A percentile compares a stretch with the other conserved stretches of the same genome.
Conservation (phyloP, 2,329 filamentous ascomycete genomes). For the Penicillium sp. region DNA sequence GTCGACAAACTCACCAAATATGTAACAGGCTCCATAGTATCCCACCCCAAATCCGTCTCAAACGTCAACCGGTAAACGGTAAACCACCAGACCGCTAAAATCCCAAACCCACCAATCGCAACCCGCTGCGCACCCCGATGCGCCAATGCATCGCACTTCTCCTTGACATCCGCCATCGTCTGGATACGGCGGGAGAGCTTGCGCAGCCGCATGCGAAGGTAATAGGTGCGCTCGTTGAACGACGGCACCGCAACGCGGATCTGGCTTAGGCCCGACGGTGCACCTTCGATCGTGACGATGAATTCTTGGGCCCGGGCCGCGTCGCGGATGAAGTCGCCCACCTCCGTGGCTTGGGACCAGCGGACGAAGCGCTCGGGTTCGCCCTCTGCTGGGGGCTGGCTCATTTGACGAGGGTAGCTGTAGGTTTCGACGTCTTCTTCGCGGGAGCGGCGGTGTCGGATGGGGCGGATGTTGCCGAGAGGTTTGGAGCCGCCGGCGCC, state of each 20-base stretch:
- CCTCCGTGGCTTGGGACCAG: conserved; percentile 84
- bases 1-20: conserved; percentile 83
- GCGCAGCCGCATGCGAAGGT: conserved; percentile 71
- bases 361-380: conserved; percentile 63
- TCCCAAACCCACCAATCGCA: conserved; percentile 72
- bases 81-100: conserved; percentile 74
- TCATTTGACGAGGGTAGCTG: conserved; percentile 58
- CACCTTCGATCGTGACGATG: conserved; percentile 74
- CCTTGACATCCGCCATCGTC: conserved; percentile 67
- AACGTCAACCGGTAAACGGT: conserved; percentile 68
- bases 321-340: conserved; percentile 91
- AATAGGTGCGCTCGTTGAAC: conserved; percentile 87
- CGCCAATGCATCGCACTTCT: conserved; percentile 73
- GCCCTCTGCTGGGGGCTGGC: conserved; percentile 13
- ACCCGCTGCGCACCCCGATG: conserved; percentile 73
- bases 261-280: conserved; percentile 55
- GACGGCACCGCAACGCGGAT: conserved; percentile 78
- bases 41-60: conserved; percentile 77
- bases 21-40: conserved; percentile 84
- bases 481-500: conserved; percentile 5
- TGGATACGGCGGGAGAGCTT: conserved; percentile 68
- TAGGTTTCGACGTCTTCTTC: conserved; percentile 66
- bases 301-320: conserved; percentile 82
- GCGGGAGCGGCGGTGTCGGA: conserved; percentile 48
- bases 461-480: conserved; percentile 16